These are phyloP conservation scores for Solanum habrochaites DNA, from an alignment of 257 asterid genomes.

Conservation along the genomic window DNA sequence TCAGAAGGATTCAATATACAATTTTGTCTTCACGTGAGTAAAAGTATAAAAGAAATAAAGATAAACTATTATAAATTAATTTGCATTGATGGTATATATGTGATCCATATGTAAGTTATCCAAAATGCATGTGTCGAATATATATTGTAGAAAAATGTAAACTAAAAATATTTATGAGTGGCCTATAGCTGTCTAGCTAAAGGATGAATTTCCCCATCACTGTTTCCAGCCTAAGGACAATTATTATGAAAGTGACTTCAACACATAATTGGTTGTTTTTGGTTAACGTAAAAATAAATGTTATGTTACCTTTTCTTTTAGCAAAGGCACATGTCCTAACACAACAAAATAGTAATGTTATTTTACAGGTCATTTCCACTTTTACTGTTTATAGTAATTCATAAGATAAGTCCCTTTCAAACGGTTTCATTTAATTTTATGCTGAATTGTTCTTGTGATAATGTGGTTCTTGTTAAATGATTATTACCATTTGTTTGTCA, in stretches of 20 bases:
- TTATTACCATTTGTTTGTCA: background rate
- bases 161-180: background rate
- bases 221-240: background rate
- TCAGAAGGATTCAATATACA: too few relatives aligned
- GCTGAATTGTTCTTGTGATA: background rate
- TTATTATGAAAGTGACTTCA: background rate
- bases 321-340: background rate
- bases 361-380: background rate
- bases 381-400: background rate
- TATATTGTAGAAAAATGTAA: background rate
- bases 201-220: constrained; percentile 9
- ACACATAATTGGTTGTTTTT: background rate
- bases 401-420: background rate
- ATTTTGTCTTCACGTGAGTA: background rate
- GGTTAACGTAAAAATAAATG: background rate
- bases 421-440: background rate
- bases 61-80: background rate
- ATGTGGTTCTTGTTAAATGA: background rate
- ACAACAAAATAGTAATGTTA: background rate
- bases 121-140: background rate
- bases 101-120: background rate
- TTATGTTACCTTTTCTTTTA: background rate
- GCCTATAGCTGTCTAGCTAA: background rate
- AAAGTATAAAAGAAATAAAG: background rate
- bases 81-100: background rate